These are phyloP conservation scores for Sphaceloma murrayae DNA, from an alignment of 2,329 filamentous ascomycete species.

Conservation along the genomic window DNA sequence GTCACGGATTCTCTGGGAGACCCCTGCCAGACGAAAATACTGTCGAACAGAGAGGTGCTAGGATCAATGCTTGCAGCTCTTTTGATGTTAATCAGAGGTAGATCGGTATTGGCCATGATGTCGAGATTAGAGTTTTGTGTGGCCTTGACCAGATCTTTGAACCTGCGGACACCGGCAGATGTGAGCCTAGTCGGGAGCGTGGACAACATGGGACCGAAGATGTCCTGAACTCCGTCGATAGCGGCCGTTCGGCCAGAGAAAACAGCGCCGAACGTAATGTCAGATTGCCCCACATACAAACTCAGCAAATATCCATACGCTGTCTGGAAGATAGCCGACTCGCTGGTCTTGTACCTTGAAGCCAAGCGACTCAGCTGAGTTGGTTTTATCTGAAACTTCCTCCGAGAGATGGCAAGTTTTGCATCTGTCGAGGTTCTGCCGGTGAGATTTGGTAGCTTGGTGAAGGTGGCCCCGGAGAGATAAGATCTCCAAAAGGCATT, in stretches of 20 bases:
- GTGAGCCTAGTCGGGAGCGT: conserved; percentile 64
- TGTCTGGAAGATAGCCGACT: conserved; percentile 68
- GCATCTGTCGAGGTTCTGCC: conserved; percentile 25
- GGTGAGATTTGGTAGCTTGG: conserved; percentile 50
- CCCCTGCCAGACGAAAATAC: conserved; percentile 78
- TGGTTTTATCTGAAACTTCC: background rate
- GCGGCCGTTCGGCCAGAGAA: conserved; percentile 73
- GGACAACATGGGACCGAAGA: conserved; percentile 71
- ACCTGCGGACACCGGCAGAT: conserved; percentile 41
- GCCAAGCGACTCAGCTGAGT: conserved; percentile 7
- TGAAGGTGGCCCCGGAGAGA: conserved; percentile 48
- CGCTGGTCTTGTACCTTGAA: conserved; percentile 41
- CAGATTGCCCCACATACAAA: conserved; percentile 52
- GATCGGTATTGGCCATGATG: conserved; percentile 52
- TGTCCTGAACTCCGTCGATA: conserved; percentile 57
- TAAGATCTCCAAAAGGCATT: conserved; percentile 58
- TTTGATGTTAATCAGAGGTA: conserved; percentile 62
- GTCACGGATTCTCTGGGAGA: conserved; percentile 36
- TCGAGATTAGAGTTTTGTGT: conserved; percentile 58
- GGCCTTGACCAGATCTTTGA: conserved; percentile 52
- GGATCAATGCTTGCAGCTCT: conserved; percentile 47
- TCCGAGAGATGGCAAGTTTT: background rate
- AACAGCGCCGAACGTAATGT: conserved; percentile 68
- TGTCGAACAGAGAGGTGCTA: conserved; percentile 58
- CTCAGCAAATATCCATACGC: conserved; percentile 57